Percentiles rank a stretch among this genome's conserved stretches.
Conservation (phyloP, 306 rosid species). For the Mucuna pruriens region DNA sequence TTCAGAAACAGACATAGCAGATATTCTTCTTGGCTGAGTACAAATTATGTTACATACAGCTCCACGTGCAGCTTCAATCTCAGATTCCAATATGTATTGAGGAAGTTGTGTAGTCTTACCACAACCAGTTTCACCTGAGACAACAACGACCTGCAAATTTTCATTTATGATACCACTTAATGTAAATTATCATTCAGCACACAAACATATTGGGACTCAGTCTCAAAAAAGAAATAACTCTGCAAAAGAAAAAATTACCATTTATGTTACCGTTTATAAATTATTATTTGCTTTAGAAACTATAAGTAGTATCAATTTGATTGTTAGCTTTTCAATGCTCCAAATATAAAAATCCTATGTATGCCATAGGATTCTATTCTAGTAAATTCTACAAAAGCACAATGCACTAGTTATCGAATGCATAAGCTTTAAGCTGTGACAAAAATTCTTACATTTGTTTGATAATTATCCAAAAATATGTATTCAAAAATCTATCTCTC, state of each 20-base stretch:
- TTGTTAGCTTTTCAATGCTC: conserved; percentile 10
- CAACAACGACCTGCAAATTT: conserved; percentile 68
- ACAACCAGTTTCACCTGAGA: conserved; percentile 99
- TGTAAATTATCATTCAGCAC: conserved; percentile 35
- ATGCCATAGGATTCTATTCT: not conserved
- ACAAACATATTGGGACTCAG: conserved; percentile 35
- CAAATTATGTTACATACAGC: conserved; percentile 87
- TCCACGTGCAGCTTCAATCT: conserved; percentile 78
- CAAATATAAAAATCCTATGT: not conserved
- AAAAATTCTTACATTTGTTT: conserved; percentile 10
- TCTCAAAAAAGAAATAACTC: conserved; percentile 28
- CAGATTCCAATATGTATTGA: conserved; percentile 92
- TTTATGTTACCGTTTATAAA: conserved; percentile 23
- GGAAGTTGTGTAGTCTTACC: conserved; percentile 99
- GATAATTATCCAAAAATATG: not conserved
- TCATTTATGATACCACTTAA: conserved; percentile 33
- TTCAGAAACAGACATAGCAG: conserved; percentile 98
- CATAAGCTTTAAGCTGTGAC: not conserved
- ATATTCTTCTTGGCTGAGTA: conserved; percentile 97
- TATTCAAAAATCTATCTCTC: conserved; percentile 10
- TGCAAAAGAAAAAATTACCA: conserved; percentile 29
- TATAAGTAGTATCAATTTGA: conserved; percentile 3
- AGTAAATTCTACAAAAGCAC: conserved; percentile 5
- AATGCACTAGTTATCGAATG: not conserved
- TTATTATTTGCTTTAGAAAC: conserved; percentile 17